A percentile compares a stretch with the other conserved stretches of the same genome.
Evolutionary conservation across 768 basidiomycete species (phyloP).

Genomic region (Macrolepiota fuliginosa): DNA sequence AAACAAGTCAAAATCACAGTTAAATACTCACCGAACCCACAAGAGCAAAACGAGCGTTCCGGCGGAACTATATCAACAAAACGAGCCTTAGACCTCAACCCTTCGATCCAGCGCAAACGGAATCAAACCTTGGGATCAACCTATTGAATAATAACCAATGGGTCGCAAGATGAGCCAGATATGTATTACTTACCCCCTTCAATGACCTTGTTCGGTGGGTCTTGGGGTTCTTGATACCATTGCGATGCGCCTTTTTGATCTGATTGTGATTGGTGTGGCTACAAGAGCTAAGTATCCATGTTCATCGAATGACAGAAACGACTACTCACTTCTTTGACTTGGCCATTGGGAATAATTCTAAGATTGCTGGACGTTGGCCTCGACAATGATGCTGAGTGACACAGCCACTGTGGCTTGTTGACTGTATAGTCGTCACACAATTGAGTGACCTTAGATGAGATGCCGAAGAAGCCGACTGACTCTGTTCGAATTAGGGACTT

Average conservation of each 20-base stretch:
- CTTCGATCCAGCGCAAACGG: background rate
- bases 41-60: constrained; percentile 73
- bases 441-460: too few species aligned
- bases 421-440: constrained; percentile 32
- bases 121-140: constrained; percentile 74
- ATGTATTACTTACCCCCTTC: constrained; percentile 77
- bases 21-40: constrained; percentile 64
- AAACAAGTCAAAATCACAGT: background rate
- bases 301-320: background rate
- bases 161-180: constrained; percentile 2
- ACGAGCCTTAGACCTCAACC: constrained; percentile 14
- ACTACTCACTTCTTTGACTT: constrained; percentile 92
- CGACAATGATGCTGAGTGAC: constrained; percentile 16
- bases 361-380: constrained; percentile 22
- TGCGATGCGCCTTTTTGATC: constrained; percentile 94
- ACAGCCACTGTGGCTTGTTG: constrained; percentile 45
- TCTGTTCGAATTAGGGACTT: too few species aligned
- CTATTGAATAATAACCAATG: constrained; percentile 32
- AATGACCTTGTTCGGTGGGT: constrained; percentile 72
- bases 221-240: constrained; percentile 89
- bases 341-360: constrained; percentile 65
- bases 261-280: constrained; percentile 97
- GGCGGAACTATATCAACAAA: constrained; percentile 63
- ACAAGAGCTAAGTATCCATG: constrained; percentile 12
- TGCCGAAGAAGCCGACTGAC: too few species aligned